Conservation (phyloP, 106 monocot species). For the Gastrodia elata region DNA sequence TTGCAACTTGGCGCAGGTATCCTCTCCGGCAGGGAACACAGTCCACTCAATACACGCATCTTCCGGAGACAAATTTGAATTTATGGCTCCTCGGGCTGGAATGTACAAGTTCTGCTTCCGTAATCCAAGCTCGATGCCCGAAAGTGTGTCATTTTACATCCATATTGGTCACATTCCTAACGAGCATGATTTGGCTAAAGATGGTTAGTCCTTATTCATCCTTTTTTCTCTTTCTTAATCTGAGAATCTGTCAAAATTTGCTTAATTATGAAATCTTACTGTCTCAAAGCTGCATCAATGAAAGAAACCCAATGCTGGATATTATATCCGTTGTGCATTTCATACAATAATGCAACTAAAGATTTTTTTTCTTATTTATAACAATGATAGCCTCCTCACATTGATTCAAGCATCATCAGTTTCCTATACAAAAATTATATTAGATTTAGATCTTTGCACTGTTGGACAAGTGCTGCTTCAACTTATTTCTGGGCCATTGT, state of each 20-base stretch:
- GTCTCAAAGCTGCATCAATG: not conserved
- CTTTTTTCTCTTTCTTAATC: not conserved
- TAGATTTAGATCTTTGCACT: not conserved
- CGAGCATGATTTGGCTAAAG: constrained; percentile 87
- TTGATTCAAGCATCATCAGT: not conserved
- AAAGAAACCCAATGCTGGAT: not conserved
- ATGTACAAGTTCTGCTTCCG: constrained; percentile 98
- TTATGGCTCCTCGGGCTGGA: constrained; percentile 75
- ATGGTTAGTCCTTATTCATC: constrained; percentile 42
- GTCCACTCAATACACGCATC: constrained; percentile 65
- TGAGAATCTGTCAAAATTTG: not conserved
- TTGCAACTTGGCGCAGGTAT: constrained; percentile 44
- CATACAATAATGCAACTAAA: not conserved
- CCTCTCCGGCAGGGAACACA: constrained; percentile 62
- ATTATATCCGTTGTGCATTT: not conserved
- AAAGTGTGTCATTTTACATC: constrained; percentile 88
- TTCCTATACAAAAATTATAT: not conserved
- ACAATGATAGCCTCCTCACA: not conserved
- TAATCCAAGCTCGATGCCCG: constrained; percentile 59
- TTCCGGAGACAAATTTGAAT: constrained; percentile 90
- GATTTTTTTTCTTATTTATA: not conserved
- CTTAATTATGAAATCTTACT: constrained; percentile 1
- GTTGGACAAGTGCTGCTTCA: not conserved
- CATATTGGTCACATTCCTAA: constrained; percentile 88
- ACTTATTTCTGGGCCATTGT: not conserved